Evolutionary conservation across 805 yeast genomes (phyloP).

Genomic region (Pichia membranifaciens): DNA sequence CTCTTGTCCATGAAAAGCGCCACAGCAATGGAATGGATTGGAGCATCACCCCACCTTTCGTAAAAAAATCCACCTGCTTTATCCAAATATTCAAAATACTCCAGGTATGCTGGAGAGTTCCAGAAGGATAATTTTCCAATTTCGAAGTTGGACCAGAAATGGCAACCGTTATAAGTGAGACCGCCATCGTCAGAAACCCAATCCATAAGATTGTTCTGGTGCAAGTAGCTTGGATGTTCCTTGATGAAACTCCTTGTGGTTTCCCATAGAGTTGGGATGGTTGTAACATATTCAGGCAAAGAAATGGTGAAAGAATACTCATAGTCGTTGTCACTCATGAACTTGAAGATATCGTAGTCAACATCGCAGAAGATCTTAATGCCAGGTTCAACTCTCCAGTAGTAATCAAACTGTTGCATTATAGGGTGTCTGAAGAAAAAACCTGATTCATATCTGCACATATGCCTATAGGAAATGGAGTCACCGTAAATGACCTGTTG

Average conservation of each 20-base stretch:
- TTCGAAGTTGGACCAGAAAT: conserved; percentile 90
- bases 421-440: conserved; percentile 78
- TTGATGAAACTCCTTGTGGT: conserved; percentile 57
- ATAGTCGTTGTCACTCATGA: conserved; percentile 71
- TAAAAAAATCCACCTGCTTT: conserved; percentile 86
- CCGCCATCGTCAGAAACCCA: conserved; percentile 71
- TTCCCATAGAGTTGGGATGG: conserved; percentile 75
- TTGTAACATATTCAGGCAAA: conserved; percentile 64
- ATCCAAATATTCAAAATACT: conserved; percentile 71
- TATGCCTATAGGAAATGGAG: conserved; percentile 70
- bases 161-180: conserved; percentile 69
- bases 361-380: conserved; percentile 77
- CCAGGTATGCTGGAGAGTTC: conserved; percentile 64
- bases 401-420: conserved; percentile 73
- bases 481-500: conserved; percentile 57
- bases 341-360: conserved; percentile 73
- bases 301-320: conserved; percentile 75
- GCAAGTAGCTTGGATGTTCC: conserved; percentile 54
- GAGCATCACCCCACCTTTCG: conserved; percentile 95
- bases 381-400: conserved; percentile 95
- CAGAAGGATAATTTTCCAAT: conserved; percentile 69
- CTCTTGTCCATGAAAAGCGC: conserved; percentile 66
- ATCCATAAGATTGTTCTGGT: conserved; percentile 57
- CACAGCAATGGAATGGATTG: conserved; percentile 85
- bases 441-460: conserved; percentile 91